Evolutionary conservation across 805 yeast genomes (phyloP).

Genomic region (Nakazawaea ishiwadae): DNA sequence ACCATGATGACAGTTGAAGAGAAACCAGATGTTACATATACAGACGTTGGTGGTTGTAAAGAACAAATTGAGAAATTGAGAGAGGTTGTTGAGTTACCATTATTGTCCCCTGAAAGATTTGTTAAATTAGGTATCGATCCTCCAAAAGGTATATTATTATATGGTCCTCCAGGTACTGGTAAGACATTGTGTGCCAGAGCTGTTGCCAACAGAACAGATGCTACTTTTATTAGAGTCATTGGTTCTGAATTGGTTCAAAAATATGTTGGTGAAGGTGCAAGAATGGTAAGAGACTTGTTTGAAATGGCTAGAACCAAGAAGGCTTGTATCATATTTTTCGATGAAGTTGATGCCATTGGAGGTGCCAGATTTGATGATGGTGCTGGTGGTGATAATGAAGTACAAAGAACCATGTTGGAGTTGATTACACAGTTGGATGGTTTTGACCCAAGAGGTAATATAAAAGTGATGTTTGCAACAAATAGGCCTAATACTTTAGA

Average conservation of each 20-base stretch:
- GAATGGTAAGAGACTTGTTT: constrained; percentile 97
- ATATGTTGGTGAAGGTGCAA: constrained; percentile 99
- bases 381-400: constrained; percentile 99
- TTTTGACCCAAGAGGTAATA: constrained; percentile 97
- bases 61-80: constrained; percentile 96
- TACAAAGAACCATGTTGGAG: constrained; percentile 98
- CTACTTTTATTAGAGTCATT: constrained; percentile 95
- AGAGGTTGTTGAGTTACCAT: constrained; percentile 93
- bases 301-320: constrained; percentile 99
- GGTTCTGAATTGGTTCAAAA: constrained; percentile 98
- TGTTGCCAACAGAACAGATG: constrained; percentile 98
- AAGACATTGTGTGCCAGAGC: constrained; percentile 98
- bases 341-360: constrained; percentile 98
- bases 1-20: constrained; percentile 99
- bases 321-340: constrained; percentile 96
- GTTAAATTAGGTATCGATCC: constrained; percentile 98
- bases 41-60: constrained; percentile 98
- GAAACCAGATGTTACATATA: constrained; percentile 97
- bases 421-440: constrained; percentile 97
- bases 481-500: constrained; percentile 97
- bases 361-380: constrained; percentile 99
- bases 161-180: constrained; percentile 99
- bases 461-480: constrained; percentile 99
- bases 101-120: constrained; percentile 93
- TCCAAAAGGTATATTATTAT: constrained; percentile 93